phyloP scores from a whole-genome alignment of 495 filamentous ascomycete genomes.

The Aspergillus campestris region DNA sequence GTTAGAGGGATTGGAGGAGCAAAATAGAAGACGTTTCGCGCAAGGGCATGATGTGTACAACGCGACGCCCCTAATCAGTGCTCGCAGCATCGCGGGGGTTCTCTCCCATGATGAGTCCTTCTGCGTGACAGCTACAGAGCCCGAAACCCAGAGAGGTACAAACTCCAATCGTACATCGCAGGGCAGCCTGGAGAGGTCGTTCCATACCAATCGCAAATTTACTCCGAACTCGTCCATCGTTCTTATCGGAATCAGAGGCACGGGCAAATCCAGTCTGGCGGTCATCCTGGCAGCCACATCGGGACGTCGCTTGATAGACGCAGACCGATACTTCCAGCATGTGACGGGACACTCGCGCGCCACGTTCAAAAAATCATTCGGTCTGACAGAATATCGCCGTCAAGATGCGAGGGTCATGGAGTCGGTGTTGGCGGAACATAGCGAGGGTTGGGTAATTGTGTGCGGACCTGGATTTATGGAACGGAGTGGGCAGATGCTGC shows the following conservation, averaged over 20 bases:
- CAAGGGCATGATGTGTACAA: neutral
- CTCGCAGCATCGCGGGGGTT: no score
- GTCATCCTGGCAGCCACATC: slow-evolving; percentile 70
- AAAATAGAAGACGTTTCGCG: slow-evolving; percentile 4
- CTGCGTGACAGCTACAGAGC: no score
- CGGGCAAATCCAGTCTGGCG: slow-evolving; percentile 68
- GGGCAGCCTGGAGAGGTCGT: slow-evolving; percentile 20
- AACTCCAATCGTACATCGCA: slow-evolving; percentile 28
- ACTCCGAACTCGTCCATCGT: slow-evolving; percentile 59
- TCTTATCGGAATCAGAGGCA: slow-evolving; percentile 64
- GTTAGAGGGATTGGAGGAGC: slow-evolving; percentile 18
- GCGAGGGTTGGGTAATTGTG: slow-evolving; percentile 60
- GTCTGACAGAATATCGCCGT: slow-evolving; percentile 49
- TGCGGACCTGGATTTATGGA: slow-evolving; percentile 53
- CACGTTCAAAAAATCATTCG: slow-evolving; percentile 52
- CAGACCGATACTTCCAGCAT: slow-evolving; percentile 63
- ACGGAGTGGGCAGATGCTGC: slow-evolving; percentile 29
- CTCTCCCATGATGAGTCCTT: no score
- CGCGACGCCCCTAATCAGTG: neutral
- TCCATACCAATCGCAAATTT: slow-evolving; percentile 37
- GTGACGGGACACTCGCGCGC: slow-evolving; percentile 53
- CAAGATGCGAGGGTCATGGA: slow-evolving; percentile 56
- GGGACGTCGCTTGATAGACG: slow-evolving; percentile 60
- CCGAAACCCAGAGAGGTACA: slow-evolving; percentile 16
- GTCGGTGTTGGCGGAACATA: slow-evolving; percentile 51